Base-by-base conservation (phyloP, 1,139 yeast species). In the Magnusiomyces ingens region DNA sequence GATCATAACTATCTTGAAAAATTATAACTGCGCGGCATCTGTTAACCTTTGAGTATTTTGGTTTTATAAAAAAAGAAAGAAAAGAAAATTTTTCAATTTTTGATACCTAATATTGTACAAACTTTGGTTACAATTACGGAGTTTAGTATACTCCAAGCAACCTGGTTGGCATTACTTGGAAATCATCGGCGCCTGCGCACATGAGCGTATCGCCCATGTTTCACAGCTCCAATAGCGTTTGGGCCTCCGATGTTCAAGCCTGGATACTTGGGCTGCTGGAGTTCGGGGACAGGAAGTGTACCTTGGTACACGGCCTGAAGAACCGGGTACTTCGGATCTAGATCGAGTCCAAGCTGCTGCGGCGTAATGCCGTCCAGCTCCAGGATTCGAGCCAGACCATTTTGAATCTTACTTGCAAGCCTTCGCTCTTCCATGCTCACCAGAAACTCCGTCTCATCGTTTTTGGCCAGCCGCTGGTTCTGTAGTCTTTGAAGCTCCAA, bases 251-350 rank as follows among this genome's bases (percentile, higher is more conserved):
- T 15, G 52, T 52, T 47, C 45, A 60, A 40, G 32, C 35, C 50
- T 19, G 49, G 52, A 42, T 50, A 61, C 53, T 60, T 61, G 5
- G 65, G 62, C 42, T 68, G 71, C 0, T 69, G 68, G 0, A 89
- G 89, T 1, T 96, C 97, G 63, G 90, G 75, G 1, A 52, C 55
- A 38, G 49, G 49, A 41, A 48, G 46, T 2, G 85, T 78, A 52
- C 98, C 98, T 45, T 79, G 74, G 63, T 86, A 90, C 60, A 85
- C 88, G 18, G 84, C 79, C 64, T 82, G 81, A 55, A 86, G 74
- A 0, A 86, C 85, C 0, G 96, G 95, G 46, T 90, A 63, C 48
- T 58, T 62, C 50, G 60, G 67, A 40, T 62, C 72, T 58, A 62
- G 59, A 17, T 56, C 49, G 43, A 68, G 52, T 10, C 42, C 64